Percentiles rank a stretch among this genome's conserved stretches.
Evolutionary conservation across 768 basidiomycete genomes (phyloP).

Genomic region (Gymnopilus dilepis): DNA sequence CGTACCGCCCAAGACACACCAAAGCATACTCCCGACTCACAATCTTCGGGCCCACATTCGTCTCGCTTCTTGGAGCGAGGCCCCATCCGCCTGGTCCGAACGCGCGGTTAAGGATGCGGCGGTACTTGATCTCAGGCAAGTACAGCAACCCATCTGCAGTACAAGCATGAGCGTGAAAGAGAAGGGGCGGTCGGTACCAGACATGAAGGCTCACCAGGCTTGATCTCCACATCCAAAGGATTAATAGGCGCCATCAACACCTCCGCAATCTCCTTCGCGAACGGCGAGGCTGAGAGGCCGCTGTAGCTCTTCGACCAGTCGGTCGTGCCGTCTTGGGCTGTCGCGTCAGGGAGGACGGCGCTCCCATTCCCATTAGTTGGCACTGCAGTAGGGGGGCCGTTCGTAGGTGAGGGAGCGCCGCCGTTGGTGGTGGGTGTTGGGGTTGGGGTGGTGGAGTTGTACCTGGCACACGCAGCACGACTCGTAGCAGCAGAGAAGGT

Average conservation of each 20-base stretch:
- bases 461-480: slow-evolving; percentile 7
- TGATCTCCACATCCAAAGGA: slow-evolving; percentile 86
- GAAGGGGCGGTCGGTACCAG: neutral
- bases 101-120: slow-evolving; percentile 87
- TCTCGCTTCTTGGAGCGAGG: slow-evolving; percentile 90
- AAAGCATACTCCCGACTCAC: slow-evolving; percentile 95
- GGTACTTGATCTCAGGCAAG: slow-evolving; percentile 96
- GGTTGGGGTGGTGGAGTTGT: slow-evolving; percentile 3
- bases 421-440: neutral
- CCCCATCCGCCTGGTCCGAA: slow-evolving; percentile 99
- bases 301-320: slow-evolving; percentile 93
- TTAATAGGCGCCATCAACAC: slow-evolving; percentile 77
- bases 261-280: slow-evolving; percentile 75
- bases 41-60: slow-evolving; percentile 84
- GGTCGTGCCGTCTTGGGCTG: slow-evolving; percentile 39
- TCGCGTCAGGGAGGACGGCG: slow-evolving; percentile 21
- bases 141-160: slow-evolving; percentile 86
- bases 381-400: too few species aligned
- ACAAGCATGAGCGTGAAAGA: too few species aligned
- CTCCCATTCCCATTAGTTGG: neutral
- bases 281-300: slow-evolving; percentile 80
- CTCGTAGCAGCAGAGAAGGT: slow-evolving; percentile 7
- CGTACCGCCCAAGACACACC: slow-evolving; percentile 89
- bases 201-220: slow-evolving; percentile 70
- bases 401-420: neutral